These are phyloP conservation scores for Cytospora piceae DNA, from an alignment of 2,329 filamentous ascomycete species.

Conservation along the genomic window DNA sequence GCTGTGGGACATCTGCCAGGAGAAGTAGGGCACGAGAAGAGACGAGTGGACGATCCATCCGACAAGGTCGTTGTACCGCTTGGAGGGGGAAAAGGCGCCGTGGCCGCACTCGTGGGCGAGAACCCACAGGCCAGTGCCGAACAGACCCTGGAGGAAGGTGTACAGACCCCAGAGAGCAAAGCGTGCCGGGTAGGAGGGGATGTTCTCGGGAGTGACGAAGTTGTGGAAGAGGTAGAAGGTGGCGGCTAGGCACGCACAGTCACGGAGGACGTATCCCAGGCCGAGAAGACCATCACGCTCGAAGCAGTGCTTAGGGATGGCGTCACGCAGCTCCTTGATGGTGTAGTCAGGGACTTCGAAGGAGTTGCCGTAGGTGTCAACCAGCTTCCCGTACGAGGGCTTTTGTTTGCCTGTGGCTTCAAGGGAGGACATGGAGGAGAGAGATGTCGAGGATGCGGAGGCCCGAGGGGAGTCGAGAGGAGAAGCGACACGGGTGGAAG, in stretches of 20 bases:
- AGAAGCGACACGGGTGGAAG: slow-evolving; percentile 61
- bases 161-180: slow-evolving; percentile 66
- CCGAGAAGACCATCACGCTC: slow-evolving; percentile 79
- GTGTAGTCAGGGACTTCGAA: slow-evolving; percentile 94
- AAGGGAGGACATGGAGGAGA: slow-evolving; percentile 83
- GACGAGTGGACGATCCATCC: slow-evolving; percentile 90
- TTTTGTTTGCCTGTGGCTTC: slow-evolving; percentile 47
- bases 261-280: slow-evolving; percentile 82
- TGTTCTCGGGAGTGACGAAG: slow-evolving; percentile 81
- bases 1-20: slow-evolving; percentile 98
- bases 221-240: slow-evolving; percentile 90
- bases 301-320: slow-evolving; percentile 97
- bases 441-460: slow-evolving; percentile 82
- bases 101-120: slow-evolving; percentile 98
- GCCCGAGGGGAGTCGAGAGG: slow-evolving; percentile 62
- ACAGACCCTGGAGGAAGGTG: slow-evolving; percentile 86
- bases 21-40: slow-evolving; percentile 95
- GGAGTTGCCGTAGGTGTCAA: slow-evolving; percentile 93
- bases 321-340: slow-evolving; percentile 95
- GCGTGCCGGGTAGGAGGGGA: slow-evolving; percentile 72
- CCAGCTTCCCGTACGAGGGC: slow-evolving; percentile 63
- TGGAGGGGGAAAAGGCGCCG: slow-evolving; percentile 93
- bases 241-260: slow-evolving; percentile 70
- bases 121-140: slow-evolving; percentile 94
- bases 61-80: slow-evolving; percentile 85